Base-by-base conservation (phyloP, 129 eudicot genomes). In the Lactuca saligna region DNA sequence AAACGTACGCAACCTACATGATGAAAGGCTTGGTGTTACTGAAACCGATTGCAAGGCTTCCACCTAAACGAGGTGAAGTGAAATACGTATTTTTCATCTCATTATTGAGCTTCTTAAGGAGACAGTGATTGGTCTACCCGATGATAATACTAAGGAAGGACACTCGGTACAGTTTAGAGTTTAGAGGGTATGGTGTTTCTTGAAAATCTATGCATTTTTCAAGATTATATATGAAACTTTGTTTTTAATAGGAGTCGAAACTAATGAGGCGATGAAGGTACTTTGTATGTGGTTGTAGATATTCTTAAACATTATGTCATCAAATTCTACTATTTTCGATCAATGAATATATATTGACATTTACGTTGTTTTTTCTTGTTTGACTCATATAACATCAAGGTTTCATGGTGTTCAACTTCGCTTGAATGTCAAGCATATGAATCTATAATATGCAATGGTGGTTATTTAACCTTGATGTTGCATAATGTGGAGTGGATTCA, bases 51-150 rank as follows among this genome's bases (percentile, higher is more conserved):
- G 74, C 16, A 29, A 54, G 55, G 65, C 17, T 75, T 50, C 75
- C 80, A 10, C 80, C 80, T 51, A 68, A 68, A 68, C 80, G 80
- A 0, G 80, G 75, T 16, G 65, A 59, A 17, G 63, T 75, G 17
- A 75, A 41, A 25, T 60, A 31, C 70, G 69, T 16, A 75, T 75
- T 14, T 17, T 75, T 54, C 46, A 16, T 31, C 69, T 37, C 54
- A 41, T 68, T 14, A n/a, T 75, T 17, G 33, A 51, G 50, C 42
- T 9, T 13, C 38, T 68, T 60, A 75, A 68, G 57, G 49, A 68
- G 48, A 75, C 39, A 12, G 38, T 50, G 38, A 50, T 7, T 32
- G 5, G 63, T 35, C 17, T 68, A 61, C 63, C 6, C 14, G 54
- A 60, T 50, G 63, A 50, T 32, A 4, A 60, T 37, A 7, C 7